phyloP scores from a whole-genome alignment of 495 filamentous ascomycete species.

The Lasiosphaeria miniovina region DNA sequence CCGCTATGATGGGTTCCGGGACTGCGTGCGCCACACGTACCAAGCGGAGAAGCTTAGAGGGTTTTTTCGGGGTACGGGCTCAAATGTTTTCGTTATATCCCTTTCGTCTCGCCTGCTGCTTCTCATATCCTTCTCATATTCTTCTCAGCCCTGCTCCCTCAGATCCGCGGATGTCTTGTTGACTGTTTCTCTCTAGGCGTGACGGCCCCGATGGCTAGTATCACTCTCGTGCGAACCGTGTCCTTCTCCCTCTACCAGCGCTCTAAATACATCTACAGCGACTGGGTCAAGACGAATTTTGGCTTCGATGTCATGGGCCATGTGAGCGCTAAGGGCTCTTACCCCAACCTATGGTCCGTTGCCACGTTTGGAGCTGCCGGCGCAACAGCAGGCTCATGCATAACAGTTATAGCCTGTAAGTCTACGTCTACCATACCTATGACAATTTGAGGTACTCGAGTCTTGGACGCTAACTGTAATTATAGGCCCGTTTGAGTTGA shows the following conservation, averaged over 20 bases:
- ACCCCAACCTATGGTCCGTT: constrained; percentile 65
- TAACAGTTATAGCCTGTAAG: constrained; percentile 85
- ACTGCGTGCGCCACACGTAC: constrained; percentile 72
- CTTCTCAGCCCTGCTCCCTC: no score
- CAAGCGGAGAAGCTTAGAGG: constrained; percentile 66
- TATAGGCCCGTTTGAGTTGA: constrained; percentile 86
- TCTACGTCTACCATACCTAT: background rate
- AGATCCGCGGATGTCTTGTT: no score
- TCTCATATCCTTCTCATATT: no score
- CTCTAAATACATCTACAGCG: constrained; percentile 73
- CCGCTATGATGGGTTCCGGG: constrained; percentile 62
- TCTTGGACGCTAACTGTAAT: constrained; percentile 7
- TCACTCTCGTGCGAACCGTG: constrained; percentile 84
- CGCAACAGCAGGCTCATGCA: constrained; percentile 71
- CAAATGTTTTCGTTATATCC: no score
- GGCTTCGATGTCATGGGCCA: constrained; percentile 68
- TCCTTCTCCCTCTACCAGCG: constrained; percentile 92
- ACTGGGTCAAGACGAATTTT: constrained; percentile 59
- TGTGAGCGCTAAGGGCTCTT: constrained; percentile 66
- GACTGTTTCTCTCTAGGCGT: constrained; percentile 52
- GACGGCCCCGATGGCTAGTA: constrained; percentile 76
- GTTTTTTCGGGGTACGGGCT: constrained; percentile 68
- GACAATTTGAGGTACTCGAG: background rate
- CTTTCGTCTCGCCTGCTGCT: constrained; percentile 2
- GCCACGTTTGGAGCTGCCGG: constrained; percentile 76